These are phyloP conservation scores for Suillus subalutaceus DNA, from an alignment of 768 basidiomycete species.

Conservation along the genomic window DNA sequence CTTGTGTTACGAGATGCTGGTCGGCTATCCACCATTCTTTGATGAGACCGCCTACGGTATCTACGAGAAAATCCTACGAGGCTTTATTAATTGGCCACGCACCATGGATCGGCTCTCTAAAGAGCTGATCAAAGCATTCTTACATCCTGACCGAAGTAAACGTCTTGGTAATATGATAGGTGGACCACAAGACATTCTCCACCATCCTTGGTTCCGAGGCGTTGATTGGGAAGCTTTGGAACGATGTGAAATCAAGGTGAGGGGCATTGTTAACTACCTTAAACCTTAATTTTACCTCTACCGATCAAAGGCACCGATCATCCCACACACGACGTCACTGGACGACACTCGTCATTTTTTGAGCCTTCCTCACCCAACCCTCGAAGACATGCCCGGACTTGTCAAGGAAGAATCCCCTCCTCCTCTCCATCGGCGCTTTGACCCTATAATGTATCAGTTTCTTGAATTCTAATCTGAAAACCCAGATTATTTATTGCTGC, in stretches of 20 bases:
- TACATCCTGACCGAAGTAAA: conserved; percentile 90
- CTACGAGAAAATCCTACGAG: conserved; percentile 95
- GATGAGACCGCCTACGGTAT: conserved; percentile 98
- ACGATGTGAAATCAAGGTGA: conserved; percentile 81
- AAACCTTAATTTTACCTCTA: conserved; percentile 15
- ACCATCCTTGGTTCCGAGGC: conserved; percentile 94
- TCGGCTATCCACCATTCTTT: conserved; percentile 98
- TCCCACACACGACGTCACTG: conserved; percentile 75
- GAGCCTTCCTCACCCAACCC: conserved; percentile 71
- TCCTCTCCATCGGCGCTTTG: conserved; percentile 63
- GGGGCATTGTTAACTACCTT: conserved; percentile 24
- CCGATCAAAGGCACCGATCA: conserved; percentile 72
- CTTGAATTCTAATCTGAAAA: conserved; percentile 63
- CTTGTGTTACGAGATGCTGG: conserved; percentile 97
- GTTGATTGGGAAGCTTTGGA: conserved; percentile 92
- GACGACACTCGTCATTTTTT: conserved; percentile 90
- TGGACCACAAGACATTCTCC: conserved; percentile 87
- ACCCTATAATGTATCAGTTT: conserved; percentile 72
- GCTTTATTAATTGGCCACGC: conserved; percentile 88
- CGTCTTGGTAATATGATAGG: conserved; percentile 92
- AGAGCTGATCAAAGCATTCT: conserved; percentile 84
- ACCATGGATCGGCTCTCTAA: conserved; percentile 88
- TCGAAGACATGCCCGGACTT: conserved; percentile 82
- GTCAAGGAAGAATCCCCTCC: conserved; percentile 62
- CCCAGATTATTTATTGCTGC: conserved; percentile 14